Percentiles rank a stretch among this genome's conserved stretches.
Evolutionary conservation across 495 filamentous ascomycete genomes (phyloP).

Genomic region (Penicillium soppii): DNA sequence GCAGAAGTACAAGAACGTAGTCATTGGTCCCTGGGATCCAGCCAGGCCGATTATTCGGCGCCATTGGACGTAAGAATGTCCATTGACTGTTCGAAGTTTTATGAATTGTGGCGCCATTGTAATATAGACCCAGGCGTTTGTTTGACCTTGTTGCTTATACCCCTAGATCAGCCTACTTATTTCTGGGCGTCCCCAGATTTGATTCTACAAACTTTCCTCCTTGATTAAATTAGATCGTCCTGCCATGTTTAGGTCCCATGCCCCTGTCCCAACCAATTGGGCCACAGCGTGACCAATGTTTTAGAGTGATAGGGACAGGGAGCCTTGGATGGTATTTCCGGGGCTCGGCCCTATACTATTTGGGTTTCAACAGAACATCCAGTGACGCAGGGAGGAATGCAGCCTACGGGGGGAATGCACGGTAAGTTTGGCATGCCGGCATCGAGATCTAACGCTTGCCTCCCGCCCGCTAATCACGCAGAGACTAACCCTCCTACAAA

Average conservation of each 20-base stretch:
- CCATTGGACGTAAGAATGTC: conserved; percentile 51
- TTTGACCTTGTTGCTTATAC: conserved; percentile 20
- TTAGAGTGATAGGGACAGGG: no score
- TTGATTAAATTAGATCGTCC: not conserved
- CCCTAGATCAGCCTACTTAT: conserved; percentile 20
- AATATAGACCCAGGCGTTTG: conserved; percentile 19
- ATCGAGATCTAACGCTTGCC: not conserved
- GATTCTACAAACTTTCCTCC: not conserved
- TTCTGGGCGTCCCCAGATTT: not conserved
- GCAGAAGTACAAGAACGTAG: conserved; percentile 99
- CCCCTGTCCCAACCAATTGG: not conserved
- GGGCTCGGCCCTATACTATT: not conserved
- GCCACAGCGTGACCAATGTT: not conserved
- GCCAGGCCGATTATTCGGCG: conserved; percentile 75
- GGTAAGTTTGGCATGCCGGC: conserved; percentile 13
- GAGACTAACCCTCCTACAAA: no score
- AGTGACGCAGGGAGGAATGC: conserved; percentile 19
- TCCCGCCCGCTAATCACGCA: no score
- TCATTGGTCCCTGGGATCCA: conserved; percentile 96
- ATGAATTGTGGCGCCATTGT: conserved; percentile 9
- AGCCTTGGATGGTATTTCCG: not conserved
- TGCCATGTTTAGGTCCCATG: not conserved
- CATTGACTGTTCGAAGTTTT: not conserved
- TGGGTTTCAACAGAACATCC: not conserved
- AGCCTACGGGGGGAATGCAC: conserved; percentile 12